A percentile compares a stretch with the other conserved stretches of the same genome.
Conservation (phyloP, 78 protist genomes). For the Capsaspora owczarzaki region DNA sequence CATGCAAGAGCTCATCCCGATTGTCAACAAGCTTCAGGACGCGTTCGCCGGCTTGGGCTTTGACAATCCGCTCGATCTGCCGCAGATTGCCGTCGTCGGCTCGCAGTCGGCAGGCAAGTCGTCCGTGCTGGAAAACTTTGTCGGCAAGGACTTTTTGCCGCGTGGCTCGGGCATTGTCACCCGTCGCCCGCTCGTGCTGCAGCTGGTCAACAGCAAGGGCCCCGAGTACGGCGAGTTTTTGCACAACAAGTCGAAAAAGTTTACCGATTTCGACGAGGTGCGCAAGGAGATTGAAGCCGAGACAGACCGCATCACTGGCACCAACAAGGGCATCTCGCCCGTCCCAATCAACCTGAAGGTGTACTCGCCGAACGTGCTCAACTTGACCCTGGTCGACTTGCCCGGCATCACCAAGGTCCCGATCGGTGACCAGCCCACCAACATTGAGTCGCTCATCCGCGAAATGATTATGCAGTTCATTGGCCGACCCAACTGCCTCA, state of each 20-base stretch:
- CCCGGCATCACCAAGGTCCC: constrained; percentile 83
- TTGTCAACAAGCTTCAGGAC: constrained; percentile 76
- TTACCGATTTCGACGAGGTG: constrained; percentile 70
- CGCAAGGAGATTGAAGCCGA: constrained; percentile 68
- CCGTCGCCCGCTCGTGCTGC: constrained; percentile 91
- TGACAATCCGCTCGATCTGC: constrained; percentile 65
- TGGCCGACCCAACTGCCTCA: constrained; percentile 72
- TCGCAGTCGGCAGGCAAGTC: constrained; percentile 88
- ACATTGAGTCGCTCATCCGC: constrained; percentile 76
- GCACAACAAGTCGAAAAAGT: constrained; percentile 70
- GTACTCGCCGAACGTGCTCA: constrained; percentile 72
- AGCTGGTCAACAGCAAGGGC: constrained; percentile 55
- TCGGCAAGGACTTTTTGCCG: constrained; percentile 64
- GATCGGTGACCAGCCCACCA: constrained; percentile 85
- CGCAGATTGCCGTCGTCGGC: constrained; percentile 97
- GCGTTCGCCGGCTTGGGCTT: constrained; percentile 54
- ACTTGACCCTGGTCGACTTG: constrained; percentile 85
- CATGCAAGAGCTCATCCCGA: constrained; percentile 74
- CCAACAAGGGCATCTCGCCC: constrained; percentile 65
- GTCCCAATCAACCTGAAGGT: constrained; percentile 87
- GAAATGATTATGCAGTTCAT: constrained; percentile 59
- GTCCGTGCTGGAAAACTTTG: constrained; percentile 87
- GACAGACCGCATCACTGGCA: constrained; percentile 80
- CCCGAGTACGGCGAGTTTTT: constrained; percentile 82
- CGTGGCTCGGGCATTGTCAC: constrained; percentile 94